Percentiles rank a stretch among this genome's conserved stretches.
Evolutionary conservation across 2,329 filamentous ascomycete species (phyloP).

Genomic region (Amphichorda felina): DNA sequence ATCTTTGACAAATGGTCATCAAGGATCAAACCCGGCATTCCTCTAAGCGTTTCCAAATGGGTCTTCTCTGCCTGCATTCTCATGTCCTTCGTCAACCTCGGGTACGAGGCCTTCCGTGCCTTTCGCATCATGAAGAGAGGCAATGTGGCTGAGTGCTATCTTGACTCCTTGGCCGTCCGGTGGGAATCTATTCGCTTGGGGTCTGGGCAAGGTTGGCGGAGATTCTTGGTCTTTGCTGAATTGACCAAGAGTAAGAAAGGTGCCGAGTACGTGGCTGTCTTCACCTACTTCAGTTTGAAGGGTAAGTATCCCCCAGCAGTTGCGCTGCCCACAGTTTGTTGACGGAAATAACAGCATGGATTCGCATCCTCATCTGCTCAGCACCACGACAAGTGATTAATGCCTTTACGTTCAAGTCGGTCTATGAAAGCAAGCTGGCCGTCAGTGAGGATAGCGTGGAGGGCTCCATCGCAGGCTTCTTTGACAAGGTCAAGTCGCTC

Average conservation of each 20-base stretch:
- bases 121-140: slow-evolving; percentile 70
- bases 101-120: slow-evolving; percentile 70
- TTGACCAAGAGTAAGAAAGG: slow-evolving; percentile 87
- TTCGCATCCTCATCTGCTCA: slow-evolving; percentile 81
- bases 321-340: background rate
- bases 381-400: slow-evolving; percentile 89
- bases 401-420: slow-evolving; percentile 74
- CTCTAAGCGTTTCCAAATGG: slow-evolving; percentile 76
- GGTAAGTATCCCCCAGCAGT: slow-evolving; percentile 25
- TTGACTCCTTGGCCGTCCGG: slow-evolving; percentile 77
- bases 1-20: slow-evolving; percentile 84
- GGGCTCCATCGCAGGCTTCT: slow-evolving; percentile 62
- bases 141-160: slow-evolving; percentile 81
- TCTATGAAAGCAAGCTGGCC: slow-evolving; percentile 66
- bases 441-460: slow-evolving; percentile 38
- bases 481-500: slow-evolving; percentile 65
- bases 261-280: slow-evolving; percentile 79
- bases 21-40: slow-evolving; percentile 66
- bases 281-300: slow-evolving; percentile 73
- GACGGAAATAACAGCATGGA: slow-evolving; percentile 49
- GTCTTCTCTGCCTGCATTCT: slow-evolving; percentile 92
- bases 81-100: slow-evolving; percentile 72
- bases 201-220: slow-evolving; percentile 66
- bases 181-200: slow-evolving; percentile 73
- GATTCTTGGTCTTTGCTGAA: slow-evolving; percentile 87